These are phyloP conservation scores for rapeseed (Brassica napus) DNA, from an alignment of 345 rosid genomes.

Conservation along the genomic window Da-Ae NC_063440.1:18074001-18074500, in stretches of 20 bases:
- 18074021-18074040: constrained; percentile 78
- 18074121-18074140: background rate
- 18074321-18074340: background rate
- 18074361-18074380: background rate
- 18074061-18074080: constrained; percentile 49
- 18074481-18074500: constrained; percentile 53
- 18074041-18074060: constrained; percentile 63
- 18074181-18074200: constrained; percentile 17
- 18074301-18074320: constrained; percentile 79
- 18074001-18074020: constrained; percentile 85
- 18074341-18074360: background rate
- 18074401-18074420: background rate
- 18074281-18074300: constrained; percentile 68
- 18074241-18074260: constrained; percentile 57
- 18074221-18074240: constrained; percentile 63
- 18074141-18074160: background rate
- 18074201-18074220: constrained; percentile 77
- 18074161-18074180: background rate
- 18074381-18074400: too few relatives aligned
- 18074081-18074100: constrained; percentile 18
- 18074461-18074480: constrained; percentile 36
- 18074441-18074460: constrained; percentile 78
- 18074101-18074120: constrained; percentile 43
- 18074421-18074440: constrained; percentile 37
- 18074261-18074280: constrained; percentile 47